Conservation (phyloP, 202 grass and related monocot species). For the Zoysia matrella region DNA sequence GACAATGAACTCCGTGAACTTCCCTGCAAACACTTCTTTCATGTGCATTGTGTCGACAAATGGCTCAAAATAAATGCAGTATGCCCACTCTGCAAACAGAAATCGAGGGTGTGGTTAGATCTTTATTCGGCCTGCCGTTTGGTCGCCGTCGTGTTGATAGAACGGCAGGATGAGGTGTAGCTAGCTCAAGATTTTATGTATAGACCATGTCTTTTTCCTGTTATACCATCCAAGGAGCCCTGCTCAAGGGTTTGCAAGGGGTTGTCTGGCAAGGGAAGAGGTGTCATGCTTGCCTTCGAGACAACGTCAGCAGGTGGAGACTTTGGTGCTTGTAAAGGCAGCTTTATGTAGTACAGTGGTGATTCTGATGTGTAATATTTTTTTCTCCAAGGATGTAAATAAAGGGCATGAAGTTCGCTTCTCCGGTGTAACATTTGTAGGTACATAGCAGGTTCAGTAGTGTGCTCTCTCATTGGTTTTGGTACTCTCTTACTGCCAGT, state of each 20-base stretch:
- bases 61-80: background rate
- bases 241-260: constrained; percentile 26
- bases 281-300: background rate
- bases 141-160: constrained; percentile 52
- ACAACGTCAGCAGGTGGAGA: background rate
- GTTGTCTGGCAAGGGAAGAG: background rate
- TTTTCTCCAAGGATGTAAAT: constrained; percentile 38
- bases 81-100: constrained; percentile 85
- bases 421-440: background rate
- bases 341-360: constrained; percentile 3
- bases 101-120: constrained; percentile 56
- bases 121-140: constrained; percentile 63
- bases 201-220: constrained; percentile 32
- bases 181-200: constrained; percentile 31
- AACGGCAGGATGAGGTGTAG: constrained; percentile 29
- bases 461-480: no score
- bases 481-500: no score
- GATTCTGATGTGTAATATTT: constrained; percentile 36
- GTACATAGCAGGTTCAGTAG: no score
- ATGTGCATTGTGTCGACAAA: constrained; percentile 76
- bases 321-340: constrained; percentile 11
- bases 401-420: constrained; percentile 37
- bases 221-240: background rate
- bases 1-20: constrained; percentile 74
- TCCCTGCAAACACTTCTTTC: constrained; percentile 82